Base-by-base conservation (phyloP, 1,139 yeast genomes). In the Citeromyces siamensis region DNA sequence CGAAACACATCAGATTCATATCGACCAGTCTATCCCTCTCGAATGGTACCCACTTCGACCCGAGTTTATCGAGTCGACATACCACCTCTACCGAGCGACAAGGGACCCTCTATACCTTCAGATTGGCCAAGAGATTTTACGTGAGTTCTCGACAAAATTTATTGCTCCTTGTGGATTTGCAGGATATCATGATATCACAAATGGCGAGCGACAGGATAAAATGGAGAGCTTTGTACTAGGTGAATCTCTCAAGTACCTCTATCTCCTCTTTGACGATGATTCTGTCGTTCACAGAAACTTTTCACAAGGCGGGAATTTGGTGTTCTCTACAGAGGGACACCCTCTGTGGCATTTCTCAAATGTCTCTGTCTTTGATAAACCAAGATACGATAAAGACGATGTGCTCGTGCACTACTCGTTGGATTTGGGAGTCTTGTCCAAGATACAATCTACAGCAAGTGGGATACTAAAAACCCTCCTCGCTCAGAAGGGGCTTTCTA, bases 21-120 rank as follows among this genome's bases (percentile, higher is more conserved):
- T 53, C 7, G 42, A 39, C 19, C 48, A 50, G 33, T 50, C 71
- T 1, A 56, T 77, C 2, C 63, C 70, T 0, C 59, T 88, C 32
- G 95, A 83, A 51, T 86, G 95, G 95, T 88, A 85, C 50, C 95
- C 95, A 1, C 61, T 88, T 37, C 59, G 97, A 39, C 97, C 97
- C 0, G 97, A 88, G 49, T 84, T 86, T 47, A 67, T 84, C 29
- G 97, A 88, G 52, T 81, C 94, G 0, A 84, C 94, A 0, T 88
- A 85, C 54, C 79, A 79, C 49, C 59, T 88, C 14, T 86, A 81
- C 50, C 63, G 82, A 35, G 95, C 95, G 1, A 88, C 96, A 0
- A 68, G 64, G 42, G 97, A 88, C 51, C 95, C 95, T 2, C 66
- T 85, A 55, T 86, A 78, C 52, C 56, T 86, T 19, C 75, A 79